Conservation (phyloP, 2,329 filamentous ascomycete genomes). For the Pezicula radicicola region DNA sequence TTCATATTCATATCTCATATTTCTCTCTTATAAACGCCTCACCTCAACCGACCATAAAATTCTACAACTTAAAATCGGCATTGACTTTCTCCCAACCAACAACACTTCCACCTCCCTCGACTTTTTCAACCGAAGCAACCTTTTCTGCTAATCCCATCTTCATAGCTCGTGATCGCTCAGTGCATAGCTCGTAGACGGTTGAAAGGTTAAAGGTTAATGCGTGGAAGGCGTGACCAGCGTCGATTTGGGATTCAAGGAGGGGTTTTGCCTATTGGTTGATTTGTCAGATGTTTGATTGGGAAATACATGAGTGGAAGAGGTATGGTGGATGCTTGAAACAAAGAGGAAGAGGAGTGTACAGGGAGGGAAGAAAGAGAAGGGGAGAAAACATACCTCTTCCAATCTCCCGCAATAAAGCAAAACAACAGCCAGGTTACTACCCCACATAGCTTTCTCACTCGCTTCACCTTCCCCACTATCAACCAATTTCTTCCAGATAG, state of each 20-base stretch:
- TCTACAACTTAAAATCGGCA: conserved; percentile 29
- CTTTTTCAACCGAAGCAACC: conserved; percentile 45
- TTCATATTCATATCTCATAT: too few species aligned
- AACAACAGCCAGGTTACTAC: conserved; percentile 81
- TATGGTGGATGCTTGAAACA: neutral
- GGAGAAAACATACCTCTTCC: conserved; percentile 52
- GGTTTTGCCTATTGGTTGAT: conserved; percentile 50
- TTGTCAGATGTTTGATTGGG: neutral
- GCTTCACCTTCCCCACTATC: conserved; percentile 27
- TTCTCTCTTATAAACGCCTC: neutral
- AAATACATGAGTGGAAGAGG: neutral
- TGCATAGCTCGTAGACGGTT: conserved; percentile 89
- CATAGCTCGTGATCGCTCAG: conserved; percentile 66
- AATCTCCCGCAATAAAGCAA: conserved; percentile 79
- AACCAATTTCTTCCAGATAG: conserved; percentile 55
- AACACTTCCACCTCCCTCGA: conserved; percentile 6
- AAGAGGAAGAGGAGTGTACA: neutral
- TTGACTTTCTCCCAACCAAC: conserved; percentile 28
- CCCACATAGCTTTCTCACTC: conserved; percentile 63
- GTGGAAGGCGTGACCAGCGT: conserved; percentile 64
- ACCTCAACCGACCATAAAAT: neutral
- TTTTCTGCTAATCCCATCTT: conserved; percentile 72
- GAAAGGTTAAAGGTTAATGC: conserved; percentile 85
- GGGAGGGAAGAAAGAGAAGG: neutral
- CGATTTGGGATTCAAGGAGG: conserved; percentile 64